Base-by-base conservation (phyloP, 176 grass and related monocot species). In the Carex parvula region DNA sequence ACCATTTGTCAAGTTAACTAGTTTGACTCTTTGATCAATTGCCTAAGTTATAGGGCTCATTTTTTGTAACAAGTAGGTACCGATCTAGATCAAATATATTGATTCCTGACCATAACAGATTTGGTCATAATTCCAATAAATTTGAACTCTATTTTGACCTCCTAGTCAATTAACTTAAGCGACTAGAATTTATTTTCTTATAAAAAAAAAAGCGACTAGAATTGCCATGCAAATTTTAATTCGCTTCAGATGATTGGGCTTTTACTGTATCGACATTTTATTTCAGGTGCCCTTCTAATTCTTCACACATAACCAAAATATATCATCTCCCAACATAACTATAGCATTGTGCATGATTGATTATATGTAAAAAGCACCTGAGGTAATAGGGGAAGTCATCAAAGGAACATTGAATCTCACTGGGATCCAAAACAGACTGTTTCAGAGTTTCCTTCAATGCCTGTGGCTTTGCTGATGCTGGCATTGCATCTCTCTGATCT, bases 321-420 rank as follows among this genome's bases (percentile, higher is more conserved):
- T 32, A 33, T 33, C 17, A 60, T 60, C 17, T 30, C 18, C 37
- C 68, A 18, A 46, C 17, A 71, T 14, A 52, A 52, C 11, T 32
- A 66, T 41, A 80, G 67, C 56, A 66, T 33, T 55, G 14, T 11
- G 54, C 72, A 86, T 42, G 9, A 81, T 52, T 81, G 54, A 80
- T 18, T 18, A 24, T 37, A 44, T 33, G 24, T 44, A 81, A 85
- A 66, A 64, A 85, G 54, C 13, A 98, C 96, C 96, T 98, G 71
- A 98, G 88, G 81, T 90, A 98, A 85, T 98, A 98, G 17, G 96
- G 87, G 81, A 95, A 98, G 70, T 63, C 91, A 71, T 98, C 91
- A 84, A 98, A 93, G 58, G 92, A 92, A 74, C 86, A 88, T 59
- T 89, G 83, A 82, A 93, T 90, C 88, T 95, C 82, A 55, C 54